These are phyloP conservation scores for Paecilomyces sp. DNA, from an alignment of 2,329 filamentous ascomycete species.

Conservation along the genomic window DNA sequence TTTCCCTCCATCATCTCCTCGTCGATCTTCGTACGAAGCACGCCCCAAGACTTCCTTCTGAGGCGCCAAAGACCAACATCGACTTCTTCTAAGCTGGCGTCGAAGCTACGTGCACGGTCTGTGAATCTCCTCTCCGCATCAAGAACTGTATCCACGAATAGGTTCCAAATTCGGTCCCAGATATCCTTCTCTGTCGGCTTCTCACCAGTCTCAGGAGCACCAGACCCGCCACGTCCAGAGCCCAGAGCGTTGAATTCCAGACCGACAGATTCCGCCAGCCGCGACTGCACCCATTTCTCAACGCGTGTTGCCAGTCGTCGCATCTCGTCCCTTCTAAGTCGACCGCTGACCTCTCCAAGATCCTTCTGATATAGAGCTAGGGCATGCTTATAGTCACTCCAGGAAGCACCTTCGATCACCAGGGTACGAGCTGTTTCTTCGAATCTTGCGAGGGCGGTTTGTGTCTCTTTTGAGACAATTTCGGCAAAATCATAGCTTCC, in stretches of 20 bases:
- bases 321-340: conserved; percentile 92
- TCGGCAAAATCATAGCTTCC: conserved; percentile 89
- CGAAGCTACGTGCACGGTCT: conserved; percentile 85
- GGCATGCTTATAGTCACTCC: conserved; percentile 83
- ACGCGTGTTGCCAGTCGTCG: conserved; percentile 81
- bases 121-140: conserved; percentile 82
- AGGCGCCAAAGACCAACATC: conserved; percentile 88
- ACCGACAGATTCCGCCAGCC: conserved; percentile 78
- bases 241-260: conserved; percentile 95
- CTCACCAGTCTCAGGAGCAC: conserved; percentile 70
- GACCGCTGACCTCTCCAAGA: conserved; percentile 76
- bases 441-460: conserved; percentile 67
- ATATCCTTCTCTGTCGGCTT: conserved; percentile 75
- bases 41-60: conserved; percentile 89
- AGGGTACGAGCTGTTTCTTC: conserved; percentile 67
- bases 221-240: conserved; percentile 73
- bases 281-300: conserved; percentile 87
- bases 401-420: conserved; percentile 69
- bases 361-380: conserved; percentile 79
- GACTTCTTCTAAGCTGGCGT: conserved; percentile 85
- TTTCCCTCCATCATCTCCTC: conserved; percentile 99
- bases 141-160: conserved; percentile 73
- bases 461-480: conserved; percentile 80
- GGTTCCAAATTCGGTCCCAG: conserved; percentile 91
- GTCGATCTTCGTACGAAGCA: conserved; percentile 81